These are phyloP conservation scores for Exobasidium rhododendri DNA, from an alignment of 1,284 basidiomycete genomes.

Conservation along the genomic window DNA sequence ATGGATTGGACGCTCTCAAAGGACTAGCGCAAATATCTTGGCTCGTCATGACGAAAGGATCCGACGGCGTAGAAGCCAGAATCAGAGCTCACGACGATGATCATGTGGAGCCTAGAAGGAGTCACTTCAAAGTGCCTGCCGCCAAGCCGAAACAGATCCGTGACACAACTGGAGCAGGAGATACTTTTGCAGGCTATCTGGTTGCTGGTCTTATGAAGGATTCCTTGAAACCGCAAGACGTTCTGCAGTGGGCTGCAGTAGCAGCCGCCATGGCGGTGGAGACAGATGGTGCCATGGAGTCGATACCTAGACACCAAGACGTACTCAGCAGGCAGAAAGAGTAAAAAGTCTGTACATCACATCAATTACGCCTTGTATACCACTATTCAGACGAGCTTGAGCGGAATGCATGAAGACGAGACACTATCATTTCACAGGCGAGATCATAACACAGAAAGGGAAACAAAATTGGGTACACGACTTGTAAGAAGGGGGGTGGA, in stretches of 20 bases:
- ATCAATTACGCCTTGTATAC: too few relatives aligned
- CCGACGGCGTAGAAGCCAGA: slow-evolving; percentile 38
- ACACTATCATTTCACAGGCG: too few relatives aligned
- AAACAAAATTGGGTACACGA: too few relatives aligned
- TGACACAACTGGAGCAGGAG: slow-evolving; percentile 53
- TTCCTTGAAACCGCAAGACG: slow-evolving; percentile 17
- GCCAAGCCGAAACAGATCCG: slow-evolving; percentile 33
- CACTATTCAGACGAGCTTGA: too few relatives aligned
- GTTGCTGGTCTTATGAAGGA: slow-evolving; percentile 24
- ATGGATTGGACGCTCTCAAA: slow-evolving; percentile 25
- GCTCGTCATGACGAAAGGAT: slow-evolving; percentile 48
- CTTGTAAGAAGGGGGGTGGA: too few relatives aligned
- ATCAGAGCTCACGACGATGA: slow-evolving; percentile 18
- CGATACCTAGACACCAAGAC: slow-evolving; percentile 35
- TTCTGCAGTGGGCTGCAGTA: slow-evolving; percentile 30
- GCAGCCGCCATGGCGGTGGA: slow-evolving; percentile 51
- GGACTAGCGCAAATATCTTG: slow-evolving; percentile 28
- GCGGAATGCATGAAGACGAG: too few relatives aligned
- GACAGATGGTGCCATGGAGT: slow-evolving; percentile 49
- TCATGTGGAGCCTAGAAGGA: slow-evolving; percentile 12
- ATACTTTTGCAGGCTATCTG: slow-evolving; percentile 51
- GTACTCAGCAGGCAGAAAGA: slow-evolving; percentile 21
- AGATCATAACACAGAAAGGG: too few relatives aligned
- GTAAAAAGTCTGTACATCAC: too few relatives aligned
- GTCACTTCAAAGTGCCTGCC: slow-evolving; percentile 28